These are phyloP conservation scores for Zygnema cylindricum DNA, from an alignment of 139 green algal species.

Conservation along the genomic window DNA sequence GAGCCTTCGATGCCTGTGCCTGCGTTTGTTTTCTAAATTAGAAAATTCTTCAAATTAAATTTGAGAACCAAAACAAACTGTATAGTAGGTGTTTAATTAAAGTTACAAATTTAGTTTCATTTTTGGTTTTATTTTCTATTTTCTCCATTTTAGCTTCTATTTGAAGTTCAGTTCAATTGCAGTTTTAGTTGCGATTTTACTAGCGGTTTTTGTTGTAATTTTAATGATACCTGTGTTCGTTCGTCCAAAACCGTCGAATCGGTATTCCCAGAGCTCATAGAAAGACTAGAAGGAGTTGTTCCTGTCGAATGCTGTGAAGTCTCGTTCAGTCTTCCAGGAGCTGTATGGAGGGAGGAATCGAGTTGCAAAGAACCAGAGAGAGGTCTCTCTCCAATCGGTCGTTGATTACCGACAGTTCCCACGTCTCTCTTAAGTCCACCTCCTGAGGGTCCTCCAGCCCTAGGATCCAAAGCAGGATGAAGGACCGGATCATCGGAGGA, in stretches of 20 bases:
- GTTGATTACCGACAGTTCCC: slow-evolving; percentile 42
- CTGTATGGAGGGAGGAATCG: not conserved
- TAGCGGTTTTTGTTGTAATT: not conserved
- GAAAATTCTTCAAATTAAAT: too few relatives aligned
- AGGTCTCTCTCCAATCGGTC: slow-evolving; percentile 39
- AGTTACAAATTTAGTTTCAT: too few relatives aligned
- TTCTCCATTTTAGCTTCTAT: too few relatives aligned
- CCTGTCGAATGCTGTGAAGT: not conserved
- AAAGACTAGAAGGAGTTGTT: not conserved
- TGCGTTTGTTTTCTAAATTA: not conserved
- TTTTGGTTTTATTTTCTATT: too few relatives aligned
- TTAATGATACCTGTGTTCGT: not conserved
- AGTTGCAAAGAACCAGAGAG: not conserved
- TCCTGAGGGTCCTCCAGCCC: not conserved
- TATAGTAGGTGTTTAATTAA: too few relatives aligned
- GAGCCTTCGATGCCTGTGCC: too few relatives aligned
- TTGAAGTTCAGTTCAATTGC: too few relatives aligned
- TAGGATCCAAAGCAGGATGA: slow-evolving; percentile 24
- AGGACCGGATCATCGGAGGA: slow-evolving; percentile 44
- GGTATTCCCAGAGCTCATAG: not conserved
- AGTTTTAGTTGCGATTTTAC: too few relatives aligned
- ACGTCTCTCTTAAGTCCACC: slow-evolving; percentile 35
- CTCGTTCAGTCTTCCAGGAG: not conserved
- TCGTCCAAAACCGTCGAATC: not conserved
- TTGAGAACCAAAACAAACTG: too few relatives aligned